These are phyloP conservation scores for Vicia villosa DNA, from an alignment of 306 rosid genomes.

Conservation along the genomic window DNA sequence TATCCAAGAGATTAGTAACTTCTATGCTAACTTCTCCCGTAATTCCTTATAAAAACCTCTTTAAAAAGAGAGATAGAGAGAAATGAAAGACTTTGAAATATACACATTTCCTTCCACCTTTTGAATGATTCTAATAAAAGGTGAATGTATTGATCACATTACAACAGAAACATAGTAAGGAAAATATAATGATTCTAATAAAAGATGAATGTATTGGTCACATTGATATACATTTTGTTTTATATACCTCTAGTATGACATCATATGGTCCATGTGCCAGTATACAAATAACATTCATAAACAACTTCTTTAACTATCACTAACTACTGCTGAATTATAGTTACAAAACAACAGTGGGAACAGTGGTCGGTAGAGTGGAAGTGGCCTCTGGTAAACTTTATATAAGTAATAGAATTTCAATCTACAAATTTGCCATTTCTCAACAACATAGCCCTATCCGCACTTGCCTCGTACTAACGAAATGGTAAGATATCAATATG, in stretches of 20 bases:
- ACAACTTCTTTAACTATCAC: conserved; percentile 1
- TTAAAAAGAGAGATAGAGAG: no score
- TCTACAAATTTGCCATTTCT: conserved; percentile 44
- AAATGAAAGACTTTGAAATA: no score
- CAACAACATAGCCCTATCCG: conserved; percentile 27
- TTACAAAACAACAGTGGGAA: not conserved
- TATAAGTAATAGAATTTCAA: conserved; percentile 25
- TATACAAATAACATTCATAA: conserved; percentile 4
- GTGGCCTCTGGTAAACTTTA: not conserved
- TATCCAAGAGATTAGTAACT: no score
- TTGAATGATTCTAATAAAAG: no score
- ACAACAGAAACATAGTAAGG: no score
- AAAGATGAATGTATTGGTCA: not conserved
- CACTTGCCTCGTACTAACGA: conserved; percentile 30
- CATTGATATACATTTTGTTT: not conserved
- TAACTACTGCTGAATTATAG: not conserved
- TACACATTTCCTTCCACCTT: no score
- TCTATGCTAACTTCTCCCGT: no score
- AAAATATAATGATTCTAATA: no score
- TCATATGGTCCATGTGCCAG: not conserved
- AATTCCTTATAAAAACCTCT: no score
- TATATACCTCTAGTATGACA: not conserved
- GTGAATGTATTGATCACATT: no score
- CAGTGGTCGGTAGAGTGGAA: not conserved
- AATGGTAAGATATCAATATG: conserved; percentile 35